Evolutionary conservation across 495 filamentous ascomycete genomes (phyloP), one percentile per base, ranked within the genome.

Genomic region (Aspergillus haitiensis): DNA sequence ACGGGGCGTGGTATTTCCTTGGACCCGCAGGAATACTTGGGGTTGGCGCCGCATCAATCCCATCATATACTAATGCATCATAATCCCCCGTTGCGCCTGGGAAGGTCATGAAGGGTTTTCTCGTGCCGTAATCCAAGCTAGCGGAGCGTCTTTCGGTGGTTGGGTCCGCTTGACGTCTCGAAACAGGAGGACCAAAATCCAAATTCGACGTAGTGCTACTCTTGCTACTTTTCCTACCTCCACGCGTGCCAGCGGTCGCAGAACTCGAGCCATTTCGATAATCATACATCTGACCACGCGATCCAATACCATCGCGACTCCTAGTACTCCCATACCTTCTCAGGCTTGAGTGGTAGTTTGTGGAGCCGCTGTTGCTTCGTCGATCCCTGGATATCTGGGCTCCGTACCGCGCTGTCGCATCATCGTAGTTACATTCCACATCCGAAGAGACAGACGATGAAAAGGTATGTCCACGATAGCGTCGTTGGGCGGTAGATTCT

Each of bases 1-100:
- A 47, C 3, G 64, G 49, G 5, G 52, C 10, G 12, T 65, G 61
- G 18, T 66, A 55, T 52, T 75, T 75, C 27, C 90, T 82, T 52
- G 93, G 92, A 11, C 93, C 93, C 45, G 79, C 88, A 16, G 92
- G 92, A 50, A 98, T 77, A 42, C 86, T 94, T 21, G 94, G 94
- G 18, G 88, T 92, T 11, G 93, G 93, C 33, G 94, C 94, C 58
- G 93, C 90, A 65, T 96, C 91, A 70, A 87, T 83, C 56, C 84
- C 79, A 63, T 86, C 71, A 55, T 83, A 81, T 9, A 67, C 34
- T 12, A 66, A 52, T n/a, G 67, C 55, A 40, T 72, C 71, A 55
- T 73, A 64, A 7, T 64, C 66, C 4, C 55, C 27, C 36, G 52
- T 36, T 10, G 62, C 15, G 8, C 72, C 67, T 6, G 68, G 33